These are phyloP conservation scores for Nephelium lappaceum DNA, from an alignment of 345 rosid species.

Conservation along the genomic window DNA sequence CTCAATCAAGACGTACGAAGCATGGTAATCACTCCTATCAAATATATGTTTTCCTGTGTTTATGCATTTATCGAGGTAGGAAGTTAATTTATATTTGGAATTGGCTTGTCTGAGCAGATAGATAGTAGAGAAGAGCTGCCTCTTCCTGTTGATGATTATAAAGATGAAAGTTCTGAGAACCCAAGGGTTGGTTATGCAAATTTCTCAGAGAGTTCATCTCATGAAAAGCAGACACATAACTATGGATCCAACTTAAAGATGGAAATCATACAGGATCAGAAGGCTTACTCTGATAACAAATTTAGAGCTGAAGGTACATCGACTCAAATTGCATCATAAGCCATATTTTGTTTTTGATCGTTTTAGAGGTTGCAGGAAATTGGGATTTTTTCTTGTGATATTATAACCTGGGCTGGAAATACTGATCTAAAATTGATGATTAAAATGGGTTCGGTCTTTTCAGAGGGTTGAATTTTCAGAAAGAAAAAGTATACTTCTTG, in stretches of 20 bases:
- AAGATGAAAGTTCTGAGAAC: conserved; percentile 45
- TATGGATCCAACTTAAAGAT: conserved; percentile 30
- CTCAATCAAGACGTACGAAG: conserved; percentile 61
- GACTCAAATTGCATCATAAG: background rate
- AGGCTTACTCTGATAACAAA: conserved; percentile 44
- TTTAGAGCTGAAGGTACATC: conserved; percentile 58
- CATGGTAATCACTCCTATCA: conserved; percentile 51
- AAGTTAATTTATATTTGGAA: conserved; percentile 25
- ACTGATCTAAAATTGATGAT: background rate
- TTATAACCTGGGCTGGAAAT: background rate
- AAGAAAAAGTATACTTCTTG: background rate
- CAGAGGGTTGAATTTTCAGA: background rate
- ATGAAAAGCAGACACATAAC: conserved; percentile 34
- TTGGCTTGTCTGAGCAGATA: conserved; percentile 56
- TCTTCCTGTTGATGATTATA: conserved; percentile 46
- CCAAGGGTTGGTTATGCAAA: conserved; percentile 38
- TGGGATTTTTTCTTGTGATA: background rate
- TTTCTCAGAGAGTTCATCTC: conserved; percentile 29
- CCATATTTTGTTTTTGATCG: conserved; percentile 21
- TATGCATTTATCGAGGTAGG: conserved; percentile 8
- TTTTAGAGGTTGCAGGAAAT: conserved; percentile 6
- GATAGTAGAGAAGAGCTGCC: conserved; percentile 65
- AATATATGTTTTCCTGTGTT: conserved; percentile 18
- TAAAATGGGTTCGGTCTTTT: background rate
- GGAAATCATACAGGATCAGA: conserved; percentile 36